These are phyloP conservation scores for Spizellomyces sp. DNA, from an alignment of 192 early-diverging fungal species.

Conservation along the genomic window DNA sequence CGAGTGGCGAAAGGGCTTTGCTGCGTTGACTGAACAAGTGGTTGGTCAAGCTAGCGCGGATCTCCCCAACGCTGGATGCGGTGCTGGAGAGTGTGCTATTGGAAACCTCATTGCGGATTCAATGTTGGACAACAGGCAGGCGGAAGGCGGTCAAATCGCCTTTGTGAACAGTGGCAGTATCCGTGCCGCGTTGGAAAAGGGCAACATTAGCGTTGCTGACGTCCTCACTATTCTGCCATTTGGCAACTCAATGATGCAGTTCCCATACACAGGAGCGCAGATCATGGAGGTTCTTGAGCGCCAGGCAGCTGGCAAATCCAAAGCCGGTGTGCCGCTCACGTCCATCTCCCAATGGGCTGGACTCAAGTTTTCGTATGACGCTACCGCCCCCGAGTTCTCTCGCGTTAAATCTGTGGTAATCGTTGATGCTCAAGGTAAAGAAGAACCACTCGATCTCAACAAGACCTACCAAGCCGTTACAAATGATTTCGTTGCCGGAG, in stretches of 20 bases:
- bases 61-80: conserved; percentile 47
- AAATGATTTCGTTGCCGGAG: conserved; percentile 60
- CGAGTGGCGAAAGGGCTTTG: conserved; percentile 50
- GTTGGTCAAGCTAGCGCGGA: conserved; percentile 46
- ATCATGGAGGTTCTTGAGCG: conserved; percentile 56
- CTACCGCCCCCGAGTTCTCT: conserved; percentile 7
- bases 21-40: conserved; percentile 42
- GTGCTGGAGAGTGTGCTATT: conserved; percentile 57
- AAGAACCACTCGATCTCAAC: conserved; percentile 40
- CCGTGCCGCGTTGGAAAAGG: conserved; percentile 53
- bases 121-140: conserved; percentile 46
- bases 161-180: conserved; percentile 69
- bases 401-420: conserved; percentile 26
- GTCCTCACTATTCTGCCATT: conserved; percentile 67
- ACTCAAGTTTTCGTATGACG: conserved; percentile 38
- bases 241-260: conserved; percentile 56
- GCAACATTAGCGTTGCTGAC: conserved; percentile 59
- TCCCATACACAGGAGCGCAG: conserved; percentile 52
- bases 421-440: conserved; percentile 32
- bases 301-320: conserved; percentile 33
- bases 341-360: conserved; percentile 65
- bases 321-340: conserved; percentile 36
- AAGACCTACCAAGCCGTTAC: conserved; percentile 53
- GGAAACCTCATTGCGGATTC: conserved; percentile 71
- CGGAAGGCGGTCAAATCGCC: conserved; percentile 43